These are phyloP conservation scores for Atractiella rhizophila DNA, from an alignment of 768 basidiomycete genomes.

Conservation along the genomic window DNA sequence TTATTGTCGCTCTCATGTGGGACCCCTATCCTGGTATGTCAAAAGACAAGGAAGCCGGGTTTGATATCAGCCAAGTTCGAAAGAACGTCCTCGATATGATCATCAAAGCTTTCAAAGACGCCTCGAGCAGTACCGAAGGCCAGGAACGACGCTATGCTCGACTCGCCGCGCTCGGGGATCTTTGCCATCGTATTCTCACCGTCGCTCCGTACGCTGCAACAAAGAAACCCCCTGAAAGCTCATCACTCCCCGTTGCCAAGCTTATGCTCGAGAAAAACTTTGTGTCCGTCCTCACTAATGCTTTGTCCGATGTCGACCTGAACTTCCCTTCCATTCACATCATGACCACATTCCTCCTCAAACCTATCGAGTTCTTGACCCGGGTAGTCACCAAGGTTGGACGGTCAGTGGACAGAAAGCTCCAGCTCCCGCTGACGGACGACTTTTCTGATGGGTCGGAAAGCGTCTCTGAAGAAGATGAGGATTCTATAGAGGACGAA, in stretches of 20 bases:
- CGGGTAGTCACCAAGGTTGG: slow-evolving; percentile 99
- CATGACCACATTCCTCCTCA: slow-evolving; percentile 62
- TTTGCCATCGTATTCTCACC: slow-evolving; percentile 67
- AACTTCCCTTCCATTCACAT: slow-evolving; percentile 77
- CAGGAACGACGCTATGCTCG: slow-evolving; percentile 59
- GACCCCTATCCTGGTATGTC: no score
- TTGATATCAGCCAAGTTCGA: slow-evolving; percentile 72
- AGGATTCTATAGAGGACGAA: slow-evolving; percentile 24
- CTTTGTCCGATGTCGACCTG: slow-evolving; percentile 74
- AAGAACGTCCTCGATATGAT: slow-evolving; percentile 76
- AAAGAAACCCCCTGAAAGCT: slow-evolving; percentile 37
- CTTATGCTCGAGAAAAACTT: slow-evolving; percentile 97
- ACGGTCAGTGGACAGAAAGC: slow-evolving; percentile 25
- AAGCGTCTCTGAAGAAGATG: slow-evolving; percentile 29
- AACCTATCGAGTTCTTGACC: slow-evolving; percentile 67
- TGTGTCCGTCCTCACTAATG: slow-evolving; percentile 61
- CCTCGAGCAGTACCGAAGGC: slow-evolving; percentile 27
- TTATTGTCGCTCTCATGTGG: slow-evolving; percentile 76
- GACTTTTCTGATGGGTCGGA: slow-evolving; percentile 34
- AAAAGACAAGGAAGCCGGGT: no score
- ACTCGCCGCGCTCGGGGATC: slow-evolving; percentile 56
- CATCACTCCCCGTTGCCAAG: slow-evolving; percentile 78
- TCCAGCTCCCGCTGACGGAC: slow-evolving; percentile 3
- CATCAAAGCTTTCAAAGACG: slow-evolving; percentile 62
- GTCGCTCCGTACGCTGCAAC: slow-evolving; percentile 13